These are phyloP conservation scores for Calocybe gambosa DNA, from an alignment of 1,284 basidiomycete genomes.

Conservation along the genomic window DNA sequence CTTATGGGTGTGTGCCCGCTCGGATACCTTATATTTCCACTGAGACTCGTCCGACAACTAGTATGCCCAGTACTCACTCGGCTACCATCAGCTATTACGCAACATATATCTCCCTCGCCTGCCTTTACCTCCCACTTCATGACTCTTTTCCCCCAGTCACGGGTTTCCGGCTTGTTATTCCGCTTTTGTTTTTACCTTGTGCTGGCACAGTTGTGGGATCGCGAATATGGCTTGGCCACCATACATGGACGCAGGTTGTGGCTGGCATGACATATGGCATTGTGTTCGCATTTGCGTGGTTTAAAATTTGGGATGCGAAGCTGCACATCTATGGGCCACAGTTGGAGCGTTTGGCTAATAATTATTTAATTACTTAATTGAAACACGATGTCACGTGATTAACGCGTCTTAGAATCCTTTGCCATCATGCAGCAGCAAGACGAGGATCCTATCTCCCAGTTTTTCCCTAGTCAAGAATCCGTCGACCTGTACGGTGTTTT, in stretches of 20 bases:
- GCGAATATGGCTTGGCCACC: slow-evolving; percentile 76
- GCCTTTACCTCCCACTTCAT: slow-evolving; percentile 46
- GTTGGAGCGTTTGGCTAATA: background rate
- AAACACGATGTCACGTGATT: slow-evolving; percentile 8
- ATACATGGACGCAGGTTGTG: slow-evolving; percentile 69
- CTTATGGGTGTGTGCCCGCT: slow-evolving; percentile 21
- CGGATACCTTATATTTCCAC: slow-evolving; percentile 1
- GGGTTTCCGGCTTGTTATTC: slow-evolving; percentile 34
- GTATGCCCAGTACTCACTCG: slow-evolving; percentile 89
- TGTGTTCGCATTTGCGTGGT: slow-evolving; percentile 55
- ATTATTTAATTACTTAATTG: background rate
- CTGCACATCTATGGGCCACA: slow-evolving; percentile 26
- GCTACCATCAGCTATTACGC: slow-evolving; percentile 70
- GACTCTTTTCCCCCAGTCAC: slow-evolving; percentile 31
- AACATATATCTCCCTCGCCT: slow-evolving; percentile 60
- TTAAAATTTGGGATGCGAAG: slow-evolving; percentile 47
- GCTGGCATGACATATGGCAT: slow-evolving; percentile 63
- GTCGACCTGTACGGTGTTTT: slow-evolving; percentile 78
- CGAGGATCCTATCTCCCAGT: slow-evolving; percentile 69
- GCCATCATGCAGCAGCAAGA: slow-evolving; percentile 60
- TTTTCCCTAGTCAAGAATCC: slow-evolving; percentile 67
- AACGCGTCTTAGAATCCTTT: slow-evolving; percentile 7
- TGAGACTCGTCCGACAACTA: slow-evolving; percentile 21
- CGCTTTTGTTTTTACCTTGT: slow-evolving; percentile 48
- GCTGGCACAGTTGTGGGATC: slow-evolving; percentile 55